These are phyloP conservation scores for Gnaphalium uliginosum DNA, from an alignment of 129 eudicot species.

Conservation along the genomic window DNA sequence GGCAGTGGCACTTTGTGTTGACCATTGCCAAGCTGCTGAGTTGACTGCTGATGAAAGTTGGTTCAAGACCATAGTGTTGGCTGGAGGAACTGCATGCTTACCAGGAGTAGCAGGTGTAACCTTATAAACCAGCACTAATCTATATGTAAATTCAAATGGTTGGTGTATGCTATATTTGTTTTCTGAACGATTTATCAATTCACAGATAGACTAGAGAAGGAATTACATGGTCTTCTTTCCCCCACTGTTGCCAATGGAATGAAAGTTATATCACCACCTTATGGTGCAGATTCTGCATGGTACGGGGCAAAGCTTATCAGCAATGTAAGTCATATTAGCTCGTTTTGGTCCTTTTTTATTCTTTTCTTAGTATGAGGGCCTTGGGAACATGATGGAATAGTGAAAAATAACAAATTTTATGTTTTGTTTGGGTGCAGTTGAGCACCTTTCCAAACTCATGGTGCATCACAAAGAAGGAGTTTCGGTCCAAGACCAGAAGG, in stretches of 20 bases:
- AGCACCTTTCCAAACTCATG: slow-evolving; percentile 88
- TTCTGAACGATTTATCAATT: neutral
- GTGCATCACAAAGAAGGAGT: slow-evolving; percentile 79
- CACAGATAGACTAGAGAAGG: slow-evolving; percentile 91
- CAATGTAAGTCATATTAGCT: slow-evolving; percentile 55
- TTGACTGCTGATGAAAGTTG: slow-evolving; percentile 66
- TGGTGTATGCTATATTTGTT: neutral
- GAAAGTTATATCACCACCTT: slow-evolving; percentile 75
- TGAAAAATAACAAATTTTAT: neutral
- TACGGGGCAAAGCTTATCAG: slow-evolving; percentile 81
- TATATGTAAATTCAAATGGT: neutral
- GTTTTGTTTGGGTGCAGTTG: slow-evolving; percentile 46
- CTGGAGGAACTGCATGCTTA: slow-evolving; percentile 93
- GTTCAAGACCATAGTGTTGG: slow-evolving; percentile 83
- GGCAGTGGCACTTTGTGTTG: slow-evolving; percentile 91
- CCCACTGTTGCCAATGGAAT: slow-evolving; percentile 54
- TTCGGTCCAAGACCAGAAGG: slow-evolving; percentile 50
- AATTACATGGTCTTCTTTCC: slow-evolving; percentile 49
- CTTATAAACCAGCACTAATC: neutral
- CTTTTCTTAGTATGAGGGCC: neutral
- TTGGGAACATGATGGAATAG: neutral
- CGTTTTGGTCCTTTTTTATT: neutral
- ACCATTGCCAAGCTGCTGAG: slow-evolving; percentile 86
- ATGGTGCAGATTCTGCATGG: slow-evolving; percentile 88
- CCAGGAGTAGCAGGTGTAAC: slow-evolving; percentile 83